These are phyloP conservation scores for Chaetomium sp. DNA, from an alignment of 2,329 filamentous ascomycete species.

Conservation along the genomic window DNA sequence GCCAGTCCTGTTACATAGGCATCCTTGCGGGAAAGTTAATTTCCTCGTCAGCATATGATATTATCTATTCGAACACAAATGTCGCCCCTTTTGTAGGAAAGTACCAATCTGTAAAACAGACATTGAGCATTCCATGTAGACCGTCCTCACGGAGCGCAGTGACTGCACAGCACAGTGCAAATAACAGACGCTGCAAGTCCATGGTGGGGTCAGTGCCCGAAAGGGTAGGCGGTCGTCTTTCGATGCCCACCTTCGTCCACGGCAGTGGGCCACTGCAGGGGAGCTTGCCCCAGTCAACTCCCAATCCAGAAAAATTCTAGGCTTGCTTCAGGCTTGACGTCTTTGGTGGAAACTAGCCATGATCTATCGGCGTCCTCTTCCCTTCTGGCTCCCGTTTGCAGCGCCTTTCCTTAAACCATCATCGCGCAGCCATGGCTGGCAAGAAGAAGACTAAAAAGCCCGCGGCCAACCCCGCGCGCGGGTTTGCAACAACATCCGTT, in stretches of 20 bases:
- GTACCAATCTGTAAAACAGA: no score
- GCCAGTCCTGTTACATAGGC: background rate
- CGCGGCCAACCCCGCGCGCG: constrained; percentile 77
- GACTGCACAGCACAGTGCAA: background rate
- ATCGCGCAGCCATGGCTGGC: constrained; percentile 51
- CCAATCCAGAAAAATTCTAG: constrained; percentile 11
- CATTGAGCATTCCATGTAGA: no score
- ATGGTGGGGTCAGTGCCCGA: constrained; percentile 17
- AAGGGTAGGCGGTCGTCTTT: constrained; percentile 23
- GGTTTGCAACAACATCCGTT: constrained; percentile 88
- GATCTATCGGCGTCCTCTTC: constrained; percentile 4
- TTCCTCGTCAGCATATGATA: no score
- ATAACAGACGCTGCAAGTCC: constrained; percentile 2
- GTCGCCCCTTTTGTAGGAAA: no score
- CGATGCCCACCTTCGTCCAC: background rate
- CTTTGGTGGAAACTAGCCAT: constrained; percentile 3
- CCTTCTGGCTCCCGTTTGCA: constrained; percentile 2
- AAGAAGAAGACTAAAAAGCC: constrained; percentile 91
- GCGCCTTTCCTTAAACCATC: background rate
- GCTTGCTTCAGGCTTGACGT: constrained; percentile 10
- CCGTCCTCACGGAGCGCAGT: no score
- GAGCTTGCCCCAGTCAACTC: no score
- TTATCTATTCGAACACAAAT: no score
- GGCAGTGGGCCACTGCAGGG: no score
- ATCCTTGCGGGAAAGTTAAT: no score